Conservation (phyloP, 2,329 filamentous ascomycete species). For the Diaporthe citrichinensis region DNA sequence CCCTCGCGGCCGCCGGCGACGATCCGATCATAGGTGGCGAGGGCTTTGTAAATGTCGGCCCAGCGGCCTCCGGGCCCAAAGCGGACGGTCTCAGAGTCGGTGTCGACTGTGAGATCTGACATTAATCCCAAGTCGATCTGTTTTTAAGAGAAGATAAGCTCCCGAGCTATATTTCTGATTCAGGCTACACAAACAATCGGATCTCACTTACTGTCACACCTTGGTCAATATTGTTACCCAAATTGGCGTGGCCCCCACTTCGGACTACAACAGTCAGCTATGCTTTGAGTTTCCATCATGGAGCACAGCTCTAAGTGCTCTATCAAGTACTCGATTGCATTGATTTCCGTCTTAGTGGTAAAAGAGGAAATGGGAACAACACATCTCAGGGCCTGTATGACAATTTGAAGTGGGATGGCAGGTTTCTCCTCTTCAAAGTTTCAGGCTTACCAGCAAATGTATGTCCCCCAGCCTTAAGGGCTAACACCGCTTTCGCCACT, state of each 20-base stretch:
- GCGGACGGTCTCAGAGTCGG: neutral
- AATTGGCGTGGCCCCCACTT: neutral
- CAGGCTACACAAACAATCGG: too few relatives aligned
- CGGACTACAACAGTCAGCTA: slow-evolving; percentile 4
- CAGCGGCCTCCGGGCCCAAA: slow-evolving; percentile 11
- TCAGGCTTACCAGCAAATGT: neutral
- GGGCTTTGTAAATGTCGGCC: slow-evolving; percentile 5
- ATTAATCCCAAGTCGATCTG: slow-evolving; percentile 13
- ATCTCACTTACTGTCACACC: neutral
- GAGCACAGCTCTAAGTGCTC: neutral
- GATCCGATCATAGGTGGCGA: neutral
- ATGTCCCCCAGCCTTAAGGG: neutral
- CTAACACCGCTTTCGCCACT: neutral
- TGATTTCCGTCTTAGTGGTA: neutral
- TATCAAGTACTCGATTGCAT: neutral
- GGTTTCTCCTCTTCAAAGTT: neutral
- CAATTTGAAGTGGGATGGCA: neutral
- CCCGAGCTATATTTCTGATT: too few relatives aligned
- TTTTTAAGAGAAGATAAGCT: neutral
- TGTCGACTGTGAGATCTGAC: neutral
- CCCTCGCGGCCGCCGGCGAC: slow-evolving; percentile 29
- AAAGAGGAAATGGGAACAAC: neutral
- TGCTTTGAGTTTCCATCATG: neutral
- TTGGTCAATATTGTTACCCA: neutral
- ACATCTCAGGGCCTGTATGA: neutral